A percentile compares a stretch with the other conserved stretches of the same genome.
Evolutionary conservation across 352 stramenopile species (phyloP).

Genomic region (Pythium coloratum): DNA sequence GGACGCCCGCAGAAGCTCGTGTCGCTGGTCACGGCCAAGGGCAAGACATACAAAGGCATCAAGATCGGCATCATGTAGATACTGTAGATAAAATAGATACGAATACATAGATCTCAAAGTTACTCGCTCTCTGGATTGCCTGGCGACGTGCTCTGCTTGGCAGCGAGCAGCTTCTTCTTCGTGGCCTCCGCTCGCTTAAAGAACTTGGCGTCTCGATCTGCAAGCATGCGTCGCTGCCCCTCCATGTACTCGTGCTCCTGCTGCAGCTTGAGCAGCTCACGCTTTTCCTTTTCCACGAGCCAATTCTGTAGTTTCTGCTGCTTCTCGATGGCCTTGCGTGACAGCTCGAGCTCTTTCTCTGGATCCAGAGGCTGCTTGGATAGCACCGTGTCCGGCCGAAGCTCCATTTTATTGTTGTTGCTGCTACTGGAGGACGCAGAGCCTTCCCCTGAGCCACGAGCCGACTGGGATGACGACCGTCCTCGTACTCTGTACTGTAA

Average conservation of each 20-base stretch:
- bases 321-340: slow-evolving; percentile 87
- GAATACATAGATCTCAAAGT: background rate
- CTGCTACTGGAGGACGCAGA: slow-evolving; percentile 29
- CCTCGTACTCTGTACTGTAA: slow-evolving; percentile 66
- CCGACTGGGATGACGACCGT: slow-evolving; percentile 31
- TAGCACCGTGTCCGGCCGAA: slow-evolving; percentile 4
- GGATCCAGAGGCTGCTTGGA: slow-evolving; percentile 34
- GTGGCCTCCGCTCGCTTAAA: slow-evolving; percentile 66
- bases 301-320: slow-evolving; percentile 89
- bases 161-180: slow-evolving; percentile 59
- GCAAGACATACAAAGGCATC: slow-evolving; percentile 74
- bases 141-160: slow-evolving; percentile 10
- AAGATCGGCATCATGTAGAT: slow-evolving; percentile 44
- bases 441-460: background rate
- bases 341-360: slow-evolving; percentile 65
- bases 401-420: slow-evolving; percentile 47
- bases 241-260: slow-evolving; percentile 77
- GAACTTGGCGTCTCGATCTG: slow-evolving; percentile 81
- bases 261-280: slow-evolving; percentile 79
- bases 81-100: slow-evolving; percentile 20
- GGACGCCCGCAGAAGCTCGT: slow-evolving; percentile 73
- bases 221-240: slow-evolving; percentile 57
- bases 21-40: slow-evolving; percentile 49
- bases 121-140: slow-evolving; percentile 1
- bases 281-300: slow-evolving; percentile 88